Conservation (phyloP, 345 rosid species). For the Gossypium rotundifolium region DNA sequence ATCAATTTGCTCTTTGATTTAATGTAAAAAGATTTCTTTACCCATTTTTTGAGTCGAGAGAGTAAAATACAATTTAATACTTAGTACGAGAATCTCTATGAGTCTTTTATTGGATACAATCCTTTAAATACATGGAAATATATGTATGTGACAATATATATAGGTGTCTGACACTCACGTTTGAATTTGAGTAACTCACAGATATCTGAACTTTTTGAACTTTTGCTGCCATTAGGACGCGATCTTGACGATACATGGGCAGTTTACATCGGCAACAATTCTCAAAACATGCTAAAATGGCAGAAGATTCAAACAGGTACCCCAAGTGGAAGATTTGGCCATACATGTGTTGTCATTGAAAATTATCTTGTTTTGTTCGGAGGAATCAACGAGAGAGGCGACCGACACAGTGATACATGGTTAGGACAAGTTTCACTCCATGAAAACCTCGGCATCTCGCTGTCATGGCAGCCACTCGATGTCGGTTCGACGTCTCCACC, state of each 20-base stretch:
- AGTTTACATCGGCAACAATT: constrained; percentile 50
- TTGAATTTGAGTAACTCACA: background rate
- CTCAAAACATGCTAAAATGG: constrained; percentile 47
- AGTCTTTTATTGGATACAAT: too few species aligned
- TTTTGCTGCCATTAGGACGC: constrained; percentile 44
- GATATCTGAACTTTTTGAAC: background rate
- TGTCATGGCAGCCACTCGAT: constrained; percentile 65
- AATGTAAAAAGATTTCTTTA: too few species aligned
- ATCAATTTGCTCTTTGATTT: too few species aligned
- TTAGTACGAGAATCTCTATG: too few species aligned
- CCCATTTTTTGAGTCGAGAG: too few species aligned
- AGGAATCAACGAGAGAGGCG: constrained; percentile 84
- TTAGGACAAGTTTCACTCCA: constrained; percentile 47
- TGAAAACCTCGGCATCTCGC: constrained; percentile 34
- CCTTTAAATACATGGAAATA: too few species aligned
- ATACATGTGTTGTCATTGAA: constrained; percentile 58
- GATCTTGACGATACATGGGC: constrained; percentile 98
- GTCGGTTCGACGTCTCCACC: constrained; percentile 56
- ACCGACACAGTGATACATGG: constrained; percentile 85
- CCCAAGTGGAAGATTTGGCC: constrained; percentile 95
- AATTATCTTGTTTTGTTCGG: constrained; percentile 68
- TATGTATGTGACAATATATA: too few species aligned
- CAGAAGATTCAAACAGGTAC: constrained; percentile 57
- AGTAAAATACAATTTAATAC: too few species aligned
- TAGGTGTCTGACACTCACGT: background rate